Conservation (phyloP, 257 asterid genomes). For the Mentha longifolia region DNA sequence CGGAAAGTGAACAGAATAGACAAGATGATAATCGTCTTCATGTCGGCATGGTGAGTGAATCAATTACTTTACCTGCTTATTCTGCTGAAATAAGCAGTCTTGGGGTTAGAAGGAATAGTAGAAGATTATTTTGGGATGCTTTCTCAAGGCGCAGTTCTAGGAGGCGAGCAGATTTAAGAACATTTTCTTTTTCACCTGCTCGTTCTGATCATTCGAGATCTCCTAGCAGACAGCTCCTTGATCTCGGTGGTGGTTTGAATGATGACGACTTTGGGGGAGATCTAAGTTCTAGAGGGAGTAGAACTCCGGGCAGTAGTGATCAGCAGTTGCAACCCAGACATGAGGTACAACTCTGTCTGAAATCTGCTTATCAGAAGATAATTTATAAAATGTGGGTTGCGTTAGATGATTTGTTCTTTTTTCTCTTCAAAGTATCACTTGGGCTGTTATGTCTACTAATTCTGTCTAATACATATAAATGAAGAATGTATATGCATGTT, state of each 20-base stretch:
- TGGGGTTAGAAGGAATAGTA: conserved; percentile 68
- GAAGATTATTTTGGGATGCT: conserved; percentile 93
- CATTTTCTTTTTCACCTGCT: conserved; percentile 49
- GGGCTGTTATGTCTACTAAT: not conserved
- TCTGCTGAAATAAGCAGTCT: conserved; percentile 60
- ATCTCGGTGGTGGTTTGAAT: conserved; percentile 55
- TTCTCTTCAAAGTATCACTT: conserved; percentile 11
- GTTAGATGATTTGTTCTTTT: conserved; percentile 6
- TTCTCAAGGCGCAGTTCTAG: conserved; percentile 77
- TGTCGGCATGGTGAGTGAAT: conserved; percentile 56
- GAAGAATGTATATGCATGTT: conserved; percentile 2
- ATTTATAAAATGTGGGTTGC: not conserved
- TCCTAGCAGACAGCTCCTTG: conserved; percentile 67
- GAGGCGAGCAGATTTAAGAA: conserved; percentile 59
- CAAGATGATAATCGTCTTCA: conserved; percentile 58
- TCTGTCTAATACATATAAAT: not conserved
- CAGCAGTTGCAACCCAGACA: conserved; percentile 66
- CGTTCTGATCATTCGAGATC: conserved; percentile 53
- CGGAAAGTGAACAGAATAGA: conserved; percentile 63
- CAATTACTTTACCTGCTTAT: conserved; percentile 48
- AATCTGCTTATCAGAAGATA: not conserved
- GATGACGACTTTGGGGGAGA: conserved; percentile 61
- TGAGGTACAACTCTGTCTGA: conserved; percentile 59
- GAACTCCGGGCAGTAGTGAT: conserved; percentile 52
- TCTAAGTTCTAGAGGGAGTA: conserved; percentile 48